Conservation (phyloP, 2,329 filamentous ascomycete genomes). For the Penicillium sp. region DNA sequence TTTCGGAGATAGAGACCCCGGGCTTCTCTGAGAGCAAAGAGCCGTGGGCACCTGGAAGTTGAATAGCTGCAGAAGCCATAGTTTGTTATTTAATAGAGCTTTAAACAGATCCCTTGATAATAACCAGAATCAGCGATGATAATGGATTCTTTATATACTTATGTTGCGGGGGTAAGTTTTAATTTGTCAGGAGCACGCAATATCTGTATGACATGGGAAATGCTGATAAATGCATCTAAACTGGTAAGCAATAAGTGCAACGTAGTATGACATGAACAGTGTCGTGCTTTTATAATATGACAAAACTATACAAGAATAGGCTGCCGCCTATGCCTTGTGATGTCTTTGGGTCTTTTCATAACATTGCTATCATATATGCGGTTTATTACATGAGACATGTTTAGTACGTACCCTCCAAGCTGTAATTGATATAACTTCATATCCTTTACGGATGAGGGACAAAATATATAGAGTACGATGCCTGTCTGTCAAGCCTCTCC, state of each 20-base stretch:
- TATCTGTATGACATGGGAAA: constrained; percentile 20
- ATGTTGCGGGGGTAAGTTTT: constrained; percentile 17
- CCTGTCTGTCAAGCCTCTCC: no score
- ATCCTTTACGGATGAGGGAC: no score
- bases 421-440: no score
- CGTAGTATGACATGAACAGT: background rate
- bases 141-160: constrained; percentile 11
- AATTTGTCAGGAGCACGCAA: constrained; percentile 40
- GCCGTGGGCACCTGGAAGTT: constrained; percentile 14
- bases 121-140: background rate
- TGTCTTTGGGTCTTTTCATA: no score
- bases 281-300: background rate
- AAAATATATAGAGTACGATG: no score
- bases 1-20: constrained; percentile 16
- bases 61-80: constrained; percentile 35
- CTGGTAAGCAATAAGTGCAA: background rate
- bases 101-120: no score
- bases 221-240: constrained; percentile 31
- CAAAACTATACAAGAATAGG: no score
- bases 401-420: no score
- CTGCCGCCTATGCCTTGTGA: no score
- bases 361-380: no score
- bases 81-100: background rate
- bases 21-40: constrained; percentile 14
- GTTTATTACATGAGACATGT: no score